Percentiles rank a stretch among this genome's conserved stretches.
Conservation (phyloP, 2,329 filamentous ascomycete genomes). For the Rhynchosporium graminicola region DNA sequence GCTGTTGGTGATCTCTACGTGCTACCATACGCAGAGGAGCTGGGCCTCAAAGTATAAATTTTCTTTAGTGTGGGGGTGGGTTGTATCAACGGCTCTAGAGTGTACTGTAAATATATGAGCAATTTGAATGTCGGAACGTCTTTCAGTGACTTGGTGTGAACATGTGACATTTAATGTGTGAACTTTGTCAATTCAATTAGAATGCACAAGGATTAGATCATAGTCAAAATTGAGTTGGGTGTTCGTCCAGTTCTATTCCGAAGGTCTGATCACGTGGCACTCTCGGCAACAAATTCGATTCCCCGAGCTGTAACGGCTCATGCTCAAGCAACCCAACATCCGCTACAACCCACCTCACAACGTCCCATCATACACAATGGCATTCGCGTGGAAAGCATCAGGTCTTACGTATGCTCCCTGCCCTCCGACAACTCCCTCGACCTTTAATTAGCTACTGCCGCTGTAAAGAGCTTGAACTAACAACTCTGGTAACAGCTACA, state of each 20-base stretch:
- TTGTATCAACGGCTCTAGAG: constrained; percentile 43
- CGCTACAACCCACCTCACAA: constrained; percentile 29
- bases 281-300: constrained; percentile 16
- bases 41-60: constrained; percentile 89
- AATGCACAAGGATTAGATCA: background rate
- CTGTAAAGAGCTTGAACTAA: constrained; percentile 32
- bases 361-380: constrained; percentile 57
- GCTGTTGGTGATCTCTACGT: constrained; percentile 88
- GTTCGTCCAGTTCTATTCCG: too few relatives aligned
- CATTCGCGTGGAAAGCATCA: constrained; percentile 97
- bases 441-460: background rate
- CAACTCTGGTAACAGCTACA: constrained; percentile 73
- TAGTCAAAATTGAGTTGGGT: too few relatives aligned
- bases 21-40: constrained; percentile 89
- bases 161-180: background rate
- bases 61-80: constrained; percentile 36
- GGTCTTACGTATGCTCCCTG: constrained; percentile 63
- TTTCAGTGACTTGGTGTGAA: background rate
- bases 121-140: constrained; percentile 28
- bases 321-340: constrained; percentile 16
- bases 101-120: constrained; percentile 42
- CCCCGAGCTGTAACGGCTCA: constrained; percentile 27
- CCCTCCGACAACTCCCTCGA: background rate
- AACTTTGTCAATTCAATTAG: background rate
- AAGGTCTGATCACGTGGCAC: constrained; percentile 17